These are phyloP conservation scores for Pestalotiopsis sp. DNA, from an alignment of 2,329 filamentous ascomycete genomes.

Conservation along the genomic window DNA sequence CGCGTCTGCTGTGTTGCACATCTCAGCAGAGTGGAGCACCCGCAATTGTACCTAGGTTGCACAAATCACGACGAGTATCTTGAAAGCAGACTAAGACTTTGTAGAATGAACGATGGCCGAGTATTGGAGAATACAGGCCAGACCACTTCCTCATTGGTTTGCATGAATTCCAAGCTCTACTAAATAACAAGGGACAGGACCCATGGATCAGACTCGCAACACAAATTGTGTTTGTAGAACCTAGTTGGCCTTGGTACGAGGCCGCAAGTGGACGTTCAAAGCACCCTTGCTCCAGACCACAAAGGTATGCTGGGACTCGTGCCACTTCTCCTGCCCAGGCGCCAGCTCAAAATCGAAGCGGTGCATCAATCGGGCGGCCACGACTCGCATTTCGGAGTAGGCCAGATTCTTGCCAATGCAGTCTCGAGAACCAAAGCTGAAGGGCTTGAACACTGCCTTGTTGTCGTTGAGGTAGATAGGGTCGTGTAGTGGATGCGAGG, in stretches of 20 bases:
- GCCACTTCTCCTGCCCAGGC: neutral
- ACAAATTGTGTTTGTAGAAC: neutral
- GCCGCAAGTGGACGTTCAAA: neutral
- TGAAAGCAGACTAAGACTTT: too few relatives aligned
- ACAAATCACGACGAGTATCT: too few relatives aligned
- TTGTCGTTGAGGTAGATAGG: neutral
- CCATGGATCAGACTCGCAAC: neutral
- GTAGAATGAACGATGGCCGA: accelerated
- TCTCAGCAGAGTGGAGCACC: too few relatives aligned
- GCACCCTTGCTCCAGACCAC: neutral
- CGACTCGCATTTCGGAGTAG: neutral
- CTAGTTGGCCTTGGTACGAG: neutral
- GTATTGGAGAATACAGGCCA: too few relatives aligned
- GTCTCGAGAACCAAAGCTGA: neutral
- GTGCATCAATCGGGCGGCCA: neutral
- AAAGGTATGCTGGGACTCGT: neutral
- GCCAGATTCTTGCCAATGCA: conserved; percentile 7
- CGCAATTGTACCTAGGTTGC: too few relatives aligned
- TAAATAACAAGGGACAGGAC: too few relatives aligned
- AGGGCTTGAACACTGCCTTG: neutral
- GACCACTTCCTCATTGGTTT: too few relatives aligned
- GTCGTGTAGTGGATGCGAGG: conserved; percentile 13
- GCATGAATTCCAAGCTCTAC: too few relatives aligned
- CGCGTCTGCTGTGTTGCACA: too few relatives aligned
- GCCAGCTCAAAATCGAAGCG: neutral